Evolutionary conservation across 805 yeast genomes (phyloP), one percentile per base, ranked within the genome.

Genomic region (Teunomyces barrocoloradensis): DNA sequence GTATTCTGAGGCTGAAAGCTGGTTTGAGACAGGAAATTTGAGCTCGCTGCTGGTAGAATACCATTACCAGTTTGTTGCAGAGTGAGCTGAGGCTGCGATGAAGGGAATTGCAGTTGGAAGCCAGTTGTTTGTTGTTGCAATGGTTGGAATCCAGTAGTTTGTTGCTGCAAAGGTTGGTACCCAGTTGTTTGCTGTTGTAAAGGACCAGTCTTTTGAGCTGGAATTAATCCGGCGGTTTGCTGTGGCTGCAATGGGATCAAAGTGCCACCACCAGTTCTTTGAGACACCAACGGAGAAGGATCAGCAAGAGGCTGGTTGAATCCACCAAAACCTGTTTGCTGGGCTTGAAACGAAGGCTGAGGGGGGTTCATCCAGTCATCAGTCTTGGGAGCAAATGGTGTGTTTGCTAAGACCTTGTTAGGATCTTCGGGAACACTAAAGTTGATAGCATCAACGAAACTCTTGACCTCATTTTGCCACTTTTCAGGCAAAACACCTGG

Each of bases 381-480:
- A 4, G 44, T 39, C 35, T 52, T 53, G 7, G 53, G 53, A 9
- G 75, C 71, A 56, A 73, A 73, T 4, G 78, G 78, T n/a, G 78
- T 73, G 56, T 71, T 69, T 25, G 70, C 71, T 55, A 73, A 66
- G 25, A 73, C 59, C 43, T 64, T 63, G 23, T 58, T 44, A 5
- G 75, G 71, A 48, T 73, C 77, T 52, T 84, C 92, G 1, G 88
- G 89, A 44, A 89, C 80, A 44, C 82, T 75, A 61, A 90, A 85
- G 58, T 82, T 87, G 57, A 92, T 91, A 27, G 89, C 88, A 65
- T 90, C 97, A 34, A 91, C 91, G 68, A 91, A 87, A 50, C 94
- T 85, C 50, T 84, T 79, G 10, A 92, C 97, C 65, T 92, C 97
- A 60, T 86, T 87, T 60, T 75, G 74, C 69, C 89, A 81, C 52